Base-by-base conservation (phyloP, 179 eudicot species). In the Camellia oleifera region DNA sequence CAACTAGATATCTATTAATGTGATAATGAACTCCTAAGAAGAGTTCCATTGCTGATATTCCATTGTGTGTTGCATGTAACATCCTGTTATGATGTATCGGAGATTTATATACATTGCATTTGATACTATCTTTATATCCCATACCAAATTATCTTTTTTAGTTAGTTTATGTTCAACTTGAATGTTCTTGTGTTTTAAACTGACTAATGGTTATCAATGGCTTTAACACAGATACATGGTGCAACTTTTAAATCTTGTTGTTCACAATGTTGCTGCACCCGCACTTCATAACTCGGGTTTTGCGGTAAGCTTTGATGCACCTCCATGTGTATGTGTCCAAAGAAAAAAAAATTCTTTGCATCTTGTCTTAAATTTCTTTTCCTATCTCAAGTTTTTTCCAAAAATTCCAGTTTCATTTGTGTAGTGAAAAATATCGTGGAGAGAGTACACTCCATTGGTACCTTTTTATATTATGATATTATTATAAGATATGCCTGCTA, bases 211-310 rank as follows among this genome's bases (percentile, higher is more conserved):
- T 74, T 70, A 50, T 44, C 50, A 52, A 57, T 84, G 54, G 26
- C 74, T 87, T 81, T 48, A 71, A 69, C 81, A 72, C 93, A 96
- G 99, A 85, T 94, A 92, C 77, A 92, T 97, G 99, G 99, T 94
- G 86, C 99, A 97, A 81, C 88, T 97, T 86, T 86, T 97, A 80
- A 94, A 97, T 88, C 89, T 97, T 73, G 81, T 92, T 67, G 89
- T 91, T 74, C 90, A 84, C 74, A 84, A 88, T 82, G 87, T 97
- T 83, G 95, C 97, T 81, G 92, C 94, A 77, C 99, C 98, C 73
- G 93, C 97, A 13, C 98, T 97, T 84, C 99, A 97, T 84, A 91
- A 92, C 86, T 94, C 99, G 45, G 98, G 98, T 46, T 97, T 94
- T 88, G 99, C 99, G 78, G 99, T 97, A 91, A 84, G 93, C 79